These are phyloP conservation scores for Halenospora varia DNA, from an alignment of 495 filamentous ascomycete genomes.

Conservation along the genomic window DNA sequence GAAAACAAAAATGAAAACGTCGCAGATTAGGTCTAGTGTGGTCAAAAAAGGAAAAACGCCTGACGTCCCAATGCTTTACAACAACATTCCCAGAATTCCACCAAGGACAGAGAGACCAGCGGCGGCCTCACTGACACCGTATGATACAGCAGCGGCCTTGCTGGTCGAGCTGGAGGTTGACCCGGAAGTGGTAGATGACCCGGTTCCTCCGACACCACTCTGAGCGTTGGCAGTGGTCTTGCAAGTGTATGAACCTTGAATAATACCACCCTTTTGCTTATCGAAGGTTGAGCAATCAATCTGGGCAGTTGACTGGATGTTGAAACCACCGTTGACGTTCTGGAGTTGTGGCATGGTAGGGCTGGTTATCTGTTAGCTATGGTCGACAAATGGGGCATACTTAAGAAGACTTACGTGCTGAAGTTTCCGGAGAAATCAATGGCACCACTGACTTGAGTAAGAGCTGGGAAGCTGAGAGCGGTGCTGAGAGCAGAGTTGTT, in stretches of 20 bases:
- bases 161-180: slow-evolving; percentile 31
- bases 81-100: slow-evolving; percentile 26
- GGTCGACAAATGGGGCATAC: background rate
- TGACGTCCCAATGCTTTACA: slow-evolving; percentile 30
- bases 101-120: slow-evolving; percentile 31
- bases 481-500: slow-evolving; percentile 80
- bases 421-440: slow-evolving; percentile 88
- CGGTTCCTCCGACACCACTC: slow-evolving; percentile 34
- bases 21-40: slow-evolving; percentile 32
- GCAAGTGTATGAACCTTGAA: slow-evolving; percentile 65
- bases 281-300: slow-evolving; percentile 52
- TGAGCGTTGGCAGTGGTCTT: slow-evolving; percentile 34
- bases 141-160: slow-evolving; percentile 43
- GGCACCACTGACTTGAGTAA: slow-evolving; percentile 73
- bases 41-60: slow-evolving; percentile 26
- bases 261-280: slow-evolving; percentile 39
- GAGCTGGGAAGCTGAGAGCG: slow-evolving; percentile 59
- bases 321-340: slow-evolving; percentile 81
- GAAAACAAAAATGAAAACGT: slow-evolving; percentile 22
- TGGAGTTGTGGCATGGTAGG: slow-evolving; percentile 63
- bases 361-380: slow-evolving; percentile 38
- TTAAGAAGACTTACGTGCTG: slow-evolving; percentile 56
- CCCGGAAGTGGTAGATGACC: slow-evolving; percentile 7
- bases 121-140: slow-evolving; percentile 27
- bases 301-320: slow-evolving; percentile 69